Evolutionary conservation across 176 grass and related monocot species (phyloP).

Genomic region (Alloteropsis semialata): DNA sequence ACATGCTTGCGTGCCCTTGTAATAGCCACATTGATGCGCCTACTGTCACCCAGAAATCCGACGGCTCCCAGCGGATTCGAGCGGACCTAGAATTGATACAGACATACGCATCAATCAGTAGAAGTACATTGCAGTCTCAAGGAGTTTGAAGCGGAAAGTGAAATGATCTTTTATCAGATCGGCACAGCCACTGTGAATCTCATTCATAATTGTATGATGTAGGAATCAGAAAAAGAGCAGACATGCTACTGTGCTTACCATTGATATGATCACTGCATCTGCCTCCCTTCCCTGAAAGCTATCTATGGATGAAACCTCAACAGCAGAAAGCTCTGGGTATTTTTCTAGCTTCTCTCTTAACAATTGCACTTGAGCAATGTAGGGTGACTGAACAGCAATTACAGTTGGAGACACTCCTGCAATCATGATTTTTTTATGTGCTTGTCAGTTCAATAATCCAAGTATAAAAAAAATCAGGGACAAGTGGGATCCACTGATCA

Average conservation of each 20-base stretch:
- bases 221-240: conserved; percentile 14
- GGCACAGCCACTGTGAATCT: neutral
- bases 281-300: conserved; percentile 96
- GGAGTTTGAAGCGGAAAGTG: conserved; percentile 4
- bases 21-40: conserved; percentile 82
- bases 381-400: conserved; percentile 87
- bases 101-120: neutral
- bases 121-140: neutral
- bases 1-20: conserved; percentile 86
- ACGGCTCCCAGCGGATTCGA: conserved; percentile 88
- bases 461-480: conserved; percentile 7
- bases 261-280: conserved; percentile 91
- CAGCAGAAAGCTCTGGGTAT: conserved; percentile 69
- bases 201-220: neutral
- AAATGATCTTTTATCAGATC: neutral
- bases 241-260: conserved; percentile 45
- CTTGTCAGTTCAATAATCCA: conserved; percentile 27
- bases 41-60: conserved; percentile 81
- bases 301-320: conserved; percentile 89
- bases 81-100: conserved; percentile 53
- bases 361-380: conserved; percentile 96
- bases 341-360: conserved; percentile 71
- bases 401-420: conserved; percentile 68
- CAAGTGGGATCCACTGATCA: neutral
- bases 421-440: conserved; percentile 19